phyloP scores from a whole-genome alignment of 2,329 filamentous ascomycete genomes.

The Paraphaeosphaeria minitans region DNA sequence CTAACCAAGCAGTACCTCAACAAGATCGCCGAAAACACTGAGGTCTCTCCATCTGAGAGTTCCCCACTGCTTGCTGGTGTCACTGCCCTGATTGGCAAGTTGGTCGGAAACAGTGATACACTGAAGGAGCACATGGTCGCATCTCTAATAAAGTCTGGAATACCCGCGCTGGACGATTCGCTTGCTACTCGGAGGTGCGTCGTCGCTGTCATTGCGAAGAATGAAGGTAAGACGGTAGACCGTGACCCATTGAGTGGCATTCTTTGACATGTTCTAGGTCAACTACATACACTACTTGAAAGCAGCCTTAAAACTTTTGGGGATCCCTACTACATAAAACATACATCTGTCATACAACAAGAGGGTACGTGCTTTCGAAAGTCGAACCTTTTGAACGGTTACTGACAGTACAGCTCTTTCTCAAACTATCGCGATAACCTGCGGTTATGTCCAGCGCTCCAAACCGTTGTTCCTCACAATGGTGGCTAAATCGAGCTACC shows the following conservation, averaged over 20 bases:
- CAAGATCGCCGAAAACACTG: slow-evolving; percentile 14
- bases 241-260: background rate
- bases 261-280: slow-evolving; percentile 33
- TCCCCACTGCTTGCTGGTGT: slow-evolving; percentile 31
- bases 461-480: slow-evolving; percentile 70
- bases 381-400: slow-evolving; percentile 2
- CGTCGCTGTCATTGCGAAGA: slow-evolving; percentile 48
- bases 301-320: slow-evolving; percentile 77
- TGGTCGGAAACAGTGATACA: slow-evolving; percentile 34
- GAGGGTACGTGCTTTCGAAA: slow-evolving; percentile 63
- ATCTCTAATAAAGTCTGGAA: slow-evolving; percentile 48
- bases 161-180: slow-evolving; percentile 36
- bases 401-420: slow-evolving; percentile 67
- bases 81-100: slow-evolving; percentile 27
- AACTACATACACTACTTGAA: slow-evolving; percentile 65
- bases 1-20: slow-evolving; percentile 30
- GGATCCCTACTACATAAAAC: slow-evolving; percentile 84
- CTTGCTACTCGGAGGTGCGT: slow-evolving; percentile 41
- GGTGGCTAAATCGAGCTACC: slow-evolving; percentile 72
- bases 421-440: slow-evolving; percentile 76
- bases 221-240: slow-evolving; percentile 44
- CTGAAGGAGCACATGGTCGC: slow-evolving; percentile 39
- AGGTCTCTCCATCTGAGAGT: slow-evolving; percentile 18
- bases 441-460: slow-evolving; percentile 74
- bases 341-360: slow-evolving; percentile 84